Conservation (phyloP, 768 basidiomycete species). For the Psilocybe cyanescens region DNA sequence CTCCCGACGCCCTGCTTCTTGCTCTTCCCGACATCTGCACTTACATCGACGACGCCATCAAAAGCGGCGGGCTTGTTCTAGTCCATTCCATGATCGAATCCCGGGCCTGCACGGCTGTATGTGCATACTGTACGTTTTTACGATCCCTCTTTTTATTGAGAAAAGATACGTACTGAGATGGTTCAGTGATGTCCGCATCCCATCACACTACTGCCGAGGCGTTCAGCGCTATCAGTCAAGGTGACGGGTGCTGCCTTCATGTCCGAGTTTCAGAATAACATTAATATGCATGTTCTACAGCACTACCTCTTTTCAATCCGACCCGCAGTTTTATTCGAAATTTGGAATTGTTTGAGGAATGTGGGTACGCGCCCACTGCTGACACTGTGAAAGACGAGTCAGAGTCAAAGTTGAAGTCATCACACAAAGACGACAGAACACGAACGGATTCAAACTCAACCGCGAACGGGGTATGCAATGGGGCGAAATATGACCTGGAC, state of each 20-base stretch:
- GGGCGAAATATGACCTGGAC: not conserved
- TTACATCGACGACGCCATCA: slow-evolving; percentile 48
- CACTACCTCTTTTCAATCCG: slow-evolving; percentile 57
- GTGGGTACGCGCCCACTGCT: not conserved
- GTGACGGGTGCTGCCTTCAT: slow-evolving; percentile 25
- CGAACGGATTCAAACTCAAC: not conserved
- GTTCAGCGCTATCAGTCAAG: slow-evolving; percentile 42
- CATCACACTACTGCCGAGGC: slow-evolving; percentile 43
- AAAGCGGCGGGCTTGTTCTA: slow-evolving; percentile 48
- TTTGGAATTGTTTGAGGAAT: not conserved
- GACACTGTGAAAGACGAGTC: too few relatives aligned
- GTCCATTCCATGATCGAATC: slow-evolving; percentile 59
- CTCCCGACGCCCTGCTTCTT: slow-evolving; percentile 44
- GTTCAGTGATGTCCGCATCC: slow-evolving; percentile 50
- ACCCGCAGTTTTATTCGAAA: not conserved
- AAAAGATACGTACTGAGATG: not conserved
- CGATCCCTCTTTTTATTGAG: not conserved
- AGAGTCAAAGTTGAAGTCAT: too few relatives aligned
- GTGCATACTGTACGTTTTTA: slow-evolving; percentile 51
- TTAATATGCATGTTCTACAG: slow-evolving; percentile 25
- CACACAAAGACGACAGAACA: too few relatives aligned
- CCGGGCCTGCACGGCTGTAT: slow-evolving; percentile 54
- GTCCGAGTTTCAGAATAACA: too few relatives aligned
- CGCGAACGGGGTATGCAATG: not conserved
- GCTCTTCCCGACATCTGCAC: slow-evolving; percentile 48